A percentile compares a stretch with the other conserved stretches of the same genome.
phyloP scores from a whole-genome alignment of 306 rosid genomes.

The Mimosa pudica region DNA sequence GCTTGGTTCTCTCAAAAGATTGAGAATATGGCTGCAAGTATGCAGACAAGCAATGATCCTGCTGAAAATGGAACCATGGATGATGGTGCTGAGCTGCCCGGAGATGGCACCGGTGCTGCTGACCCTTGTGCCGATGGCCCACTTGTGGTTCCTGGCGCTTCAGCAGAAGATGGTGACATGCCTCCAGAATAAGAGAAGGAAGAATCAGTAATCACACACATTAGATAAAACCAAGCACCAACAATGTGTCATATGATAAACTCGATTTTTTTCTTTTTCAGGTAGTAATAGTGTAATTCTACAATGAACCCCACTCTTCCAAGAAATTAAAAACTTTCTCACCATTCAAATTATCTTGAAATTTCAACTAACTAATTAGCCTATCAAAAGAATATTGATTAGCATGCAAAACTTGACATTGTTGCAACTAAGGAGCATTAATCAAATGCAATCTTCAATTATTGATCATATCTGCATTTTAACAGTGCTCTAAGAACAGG shows the following conservation, averaged over 20 bases:
- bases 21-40: slow-evolving; percentile 30
- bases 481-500: neutral
- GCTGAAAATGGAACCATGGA: slow-evolving; percentile 37
- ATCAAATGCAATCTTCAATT: neutral
- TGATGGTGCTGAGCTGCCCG: slow-evolving; percentile 40
- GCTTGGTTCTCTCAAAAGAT: slow-evolving; percentile 34
- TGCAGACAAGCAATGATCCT: slow-evolving; percentile 38
- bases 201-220: slow-evolving; percentile 7
- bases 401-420: neutral
- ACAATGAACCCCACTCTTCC: no score
- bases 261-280: no score
- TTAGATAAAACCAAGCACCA: slow-evolving; percentile 18
- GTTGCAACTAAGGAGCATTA: neutral
- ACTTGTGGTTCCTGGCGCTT: slow-evolving; percentile 20
- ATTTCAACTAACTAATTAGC: no score
- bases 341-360: no score
- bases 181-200: slow-evolving; percentile 33
- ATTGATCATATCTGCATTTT: neutral
- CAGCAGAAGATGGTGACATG: slow-evolving; percentile 46
- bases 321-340: no score
- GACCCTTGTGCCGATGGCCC: slow-evolving; percentile 38
- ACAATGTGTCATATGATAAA: neutral
- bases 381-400: neutral
- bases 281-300: no score
- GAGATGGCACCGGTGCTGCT: slow-evolving; percentile 42